Evolutionary conservation across 345 rosid genomes (phyloP), one percentile per base, ranked within the genome.

Genomic region (Bretschneidera sinensis): DNA sequence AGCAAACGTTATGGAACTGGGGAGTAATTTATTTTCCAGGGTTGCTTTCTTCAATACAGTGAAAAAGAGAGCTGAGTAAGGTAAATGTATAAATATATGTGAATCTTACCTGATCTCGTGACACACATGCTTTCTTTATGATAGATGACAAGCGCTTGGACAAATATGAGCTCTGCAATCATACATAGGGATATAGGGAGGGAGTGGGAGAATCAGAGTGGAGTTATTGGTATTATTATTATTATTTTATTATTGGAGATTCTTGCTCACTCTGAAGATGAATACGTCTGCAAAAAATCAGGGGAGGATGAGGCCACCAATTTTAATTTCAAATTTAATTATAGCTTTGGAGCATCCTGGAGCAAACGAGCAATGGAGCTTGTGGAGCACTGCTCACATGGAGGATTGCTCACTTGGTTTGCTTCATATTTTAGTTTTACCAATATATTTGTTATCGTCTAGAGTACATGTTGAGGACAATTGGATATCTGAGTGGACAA

Each of bases 131-230:
- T 89, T 92, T 86, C 81, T 88, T 82, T 79, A 85, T 88, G 88
- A 82, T 87, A 87, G 92, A 91, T 91, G 89, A 74, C 92, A 86
- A 88, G 90, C 87, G 89, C 90, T 86, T 86, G 95, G 96, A 75
- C 77, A 78, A 78, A 83, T 81, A 63, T 81, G 88, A 85, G 95
- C 95, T 81, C 86, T 88, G 96, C 87, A 79, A 84, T 85, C 86
- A 79, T 88, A 78, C 89, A 68, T 91, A 86, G 92, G 81, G 82
- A 79, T 83, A 81, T 83, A 84, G 91, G 77, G 81, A 80, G 98
- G 92, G 96, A 79, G 82, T 83, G 79, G 87, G 94, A 83, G 91
- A 70, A 80, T 75, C 96, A 71, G 70, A 78, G 83, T 84, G 89
- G 81, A 83, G 70, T 87, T 74, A 67, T 83, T 84, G 80, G 69